Evolutionary conservation across 2,329 filamentous ascomycete genomes (phyloP), one percentile per base, ranked within the genome.

Genomic region (Cryphonectria nitschkei): DNA sequence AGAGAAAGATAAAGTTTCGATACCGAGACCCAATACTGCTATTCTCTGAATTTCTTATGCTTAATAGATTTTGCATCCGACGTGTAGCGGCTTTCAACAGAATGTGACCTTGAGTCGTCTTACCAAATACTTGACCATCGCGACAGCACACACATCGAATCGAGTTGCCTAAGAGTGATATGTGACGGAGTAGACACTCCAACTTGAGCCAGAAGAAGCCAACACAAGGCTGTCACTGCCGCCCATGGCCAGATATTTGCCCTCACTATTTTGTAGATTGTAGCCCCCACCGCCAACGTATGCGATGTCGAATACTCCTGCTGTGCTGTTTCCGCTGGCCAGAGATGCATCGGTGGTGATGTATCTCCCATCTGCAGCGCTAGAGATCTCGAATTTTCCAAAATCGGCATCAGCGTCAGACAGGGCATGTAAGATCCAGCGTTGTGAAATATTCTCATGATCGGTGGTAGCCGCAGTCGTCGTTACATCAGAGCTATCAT

Each of bases 391-490:
- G 58, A 80, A 81, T 1, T 56, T 56, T n/a, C 43, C 43, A 22
- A 41, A 66, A 16, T 74, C 70, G 13, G 69, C 73, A 26, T 77
- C 76, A n/a, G 78, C 76, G 1, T 68, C 52, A 46, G 72, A 64
- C 1, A 76, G 70, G 4, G 83, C 81, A 72, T 87, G 84, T 1
- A 86, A 77, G 0, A 87, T 79, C 84, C 85, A 88, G 46, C 86
- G 81, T 74, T 88, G 86, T 2, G 76, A 71, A 29, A 80, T 79
- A 41, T 76, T 75, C 3, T 81, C 76, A 73, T 88, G 85, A 3
- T 76, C 73, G 0, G 76, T 50, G 1, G 76, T 78, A 0, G 80
- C 78, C 41, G 72, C 29, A 72, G 73, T 62, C 70, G 78, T 43
- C 76, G 65, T n/a, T 66, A 74, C 70, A 70, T 73, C 65, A 14